Conservation (phyloP, 129 eudicot genomes). For the Flaveria robusta region DNA sequence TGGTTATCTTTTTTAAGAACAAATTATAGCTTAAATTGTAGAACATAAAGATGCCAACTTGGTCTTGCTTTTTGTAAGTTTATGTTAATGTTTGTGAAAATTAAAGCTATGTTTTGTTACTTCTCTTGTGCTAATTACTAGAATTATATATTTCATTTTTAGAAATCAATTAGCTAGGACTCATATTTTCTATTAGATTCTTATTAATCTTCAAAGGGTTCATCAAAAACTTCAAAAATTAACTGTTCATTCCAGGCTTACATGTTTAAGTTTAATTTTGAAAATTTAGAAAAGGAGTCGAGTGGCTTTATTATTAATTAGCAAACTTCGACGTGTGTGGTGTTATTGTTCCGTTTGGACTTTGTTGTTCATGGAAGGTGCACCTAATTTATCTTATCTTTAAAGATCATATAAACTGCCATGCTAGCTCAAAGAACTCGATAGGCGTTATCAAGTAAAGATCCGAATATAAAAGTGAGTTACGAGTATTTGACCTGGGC, state of each 20-base stretch:
- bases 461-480: too few species aligned
- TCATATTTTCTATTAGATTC: neutral
- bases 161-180: too few species aligned
- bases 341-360: conserved; percentile 2
- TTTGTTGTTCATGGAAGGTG: conserved; percentile 27
- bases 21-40: conserved; percentile 26
- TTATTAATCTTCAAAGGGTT: too few species aligned
- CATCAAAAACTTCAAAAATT: too few species aligned
- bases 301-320: conserved; percentile 8
- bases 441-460: too few species aligned
- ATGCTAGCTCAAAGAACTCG: too few species aligned
- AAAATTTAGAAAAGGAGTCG: too few species aligned
- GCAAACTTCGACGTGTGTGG: neutral
- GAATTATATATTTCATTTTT: neutral
- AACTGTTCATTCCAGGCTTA: too few species aligned
- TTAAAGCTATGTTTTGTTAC: neutral
- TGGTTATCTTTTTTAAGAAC: conserved; percentile 31
- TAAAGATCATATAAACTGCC: conserved; percentile 7
- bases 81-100: conserved; percentile 15
- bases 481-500: too few species aligned
- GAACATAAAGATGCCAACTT: conserved; percentile 33
- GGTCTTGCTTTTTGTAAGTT: conserved; percentile 28
- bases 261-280: too few species aligned
- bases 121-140: conserved; percentile 8
- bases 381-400: conserved; percentile 29